Percentiles rank a stretch among this genome's conserved stretches.
phyloP scores from a whole-genome alignment of 768 basidiomycete genomes.

The Russula sp. region DNA sequence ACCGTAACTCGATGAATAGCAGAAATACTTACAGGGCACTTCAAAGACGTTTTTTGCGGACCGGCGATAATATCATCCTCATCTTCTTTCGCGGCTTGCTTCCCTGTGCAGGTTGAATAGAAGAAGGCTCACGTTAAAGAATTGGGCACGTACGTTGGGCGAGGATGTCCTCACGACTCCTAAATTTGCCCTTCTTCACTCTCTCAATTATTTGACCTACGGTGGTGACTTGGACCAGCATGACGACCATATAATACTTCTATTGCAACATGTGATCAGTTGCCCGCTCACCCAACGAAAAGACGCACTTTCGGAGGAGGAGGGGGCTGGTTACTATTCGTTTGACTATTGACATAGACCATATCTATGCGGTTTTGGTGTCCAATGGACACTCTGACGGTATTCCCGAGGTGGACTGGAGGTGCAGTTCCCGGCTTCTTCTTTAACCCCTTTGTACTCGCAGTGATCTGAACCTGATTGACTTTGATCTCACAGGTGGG shows the following conservation, averaged over 20 bases:
- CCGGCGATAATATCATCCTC: constrained; percentile 94
- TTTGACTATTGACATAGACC: constrained; percentile 79
- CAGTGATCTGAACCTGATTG: constrained; percentile 60
- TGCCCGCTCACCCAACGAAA: not conserved
- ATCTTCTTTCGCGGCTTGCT: constrained; percentile 43
- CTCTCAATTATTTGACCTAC: constrained; percentile 66
- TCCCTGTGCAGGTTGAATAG: constrained; percentile 41
- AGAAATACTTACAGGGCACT: constrained; percentile 73
- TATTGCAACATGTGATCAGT: constrained; percentile 29
- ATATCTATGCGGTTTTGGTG: constrained; percentile 71
- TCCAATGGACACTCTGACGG: constrained; percentile 39
- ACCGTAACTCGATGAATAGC: not conserved
- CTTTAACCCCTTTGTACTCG: constrained; percentile 86
- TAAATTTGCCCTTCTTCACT: constrained; percentile 62
- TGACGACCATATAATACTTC: constrained; percentile 84
- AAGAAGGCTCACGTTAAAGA: not conserved
- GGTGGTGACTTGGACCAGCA: constrained; percentile 73
- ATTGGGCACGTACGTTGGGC: constrained; percentile 52
- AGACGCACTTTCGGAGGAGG: constrained; percentile 58
- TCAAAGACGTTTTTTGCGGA: constrained; percentile 83
- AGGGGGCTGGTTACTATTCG: constrained; percentile 45
- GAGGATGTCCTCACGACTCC: constrained; percentile 55
- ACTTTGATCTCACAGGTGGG: constrained; percentile 88
- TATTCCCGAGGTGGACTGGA: constrained; percentile 62
- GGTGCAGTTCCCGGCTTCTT: constrained; percentile 93